These are phyloP conservation scores for Kodamaea suecica DNA, from an alignment of 1,139 yeast species.

Conservation along the genomic window DNA sequence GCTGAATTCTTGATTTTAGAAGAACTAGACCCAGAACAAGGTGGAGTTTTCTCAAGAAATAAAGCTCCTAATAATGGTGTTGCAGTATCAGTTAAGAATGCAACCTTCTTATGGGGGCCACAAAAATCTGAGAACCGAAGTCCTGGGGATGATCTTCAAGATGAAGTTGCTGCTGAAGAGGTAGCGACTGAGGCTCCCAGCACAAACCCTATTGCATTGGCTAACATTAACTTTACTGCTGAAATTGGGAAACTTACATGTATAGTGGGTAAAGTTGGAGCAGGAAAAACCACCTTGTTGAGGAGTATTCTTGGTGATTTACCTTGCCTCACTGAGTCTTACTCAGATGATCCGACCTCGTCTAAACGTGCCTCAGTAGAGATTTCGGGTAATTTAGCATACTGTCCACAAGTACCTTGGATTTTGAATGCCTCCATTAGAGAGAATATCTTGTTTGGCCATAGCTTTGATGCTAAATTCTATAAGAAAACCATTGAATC, in stretches of 20 bases:
- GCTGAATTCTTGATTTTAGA: conserved; percentile 30
- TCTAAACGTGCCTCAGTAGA: conserved; percentile 9
- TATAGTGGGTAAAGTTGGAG: conserved; percentile 28
- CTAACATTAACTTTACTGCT: conserved; percentile 22
- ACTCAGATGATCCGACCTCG: conserved; percentile 9
- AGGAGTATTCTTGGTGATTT: conserved; percentile 25
- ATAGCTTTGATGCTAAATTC: conserved; percentile 17
- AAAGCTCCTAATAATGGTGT: conserved; percentile 10
- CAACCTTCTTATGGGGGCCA: conserved; percentile 16
- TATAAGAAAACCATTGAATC: conserved; percentile 20
- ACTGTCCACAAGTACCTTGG: conserved; percentile 26
- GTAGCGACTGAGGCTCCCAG: conserved; percentile 15
- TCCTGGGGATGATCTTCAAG: conserved; percentile 8
- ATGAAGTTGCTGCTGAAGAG: conserved; percentile 1
- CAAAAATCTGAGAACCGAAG: conserved; percentile 16
- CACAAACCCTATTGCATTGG: conserved; percentile 40
- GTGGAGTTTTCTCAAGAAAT: conserved; percentile 16
- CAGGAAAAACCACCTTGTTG: conserved; percentile 28
- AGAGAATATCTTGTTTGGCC: conserved; percentile 25
- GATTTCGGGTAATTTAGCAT: conserved; percentile 25
- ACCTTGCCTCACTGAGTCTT: conserved; percentile 11
- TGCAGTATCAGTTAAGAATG: conserved; percentile 12
- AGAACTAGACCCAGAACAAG: conserved; percentile 23
- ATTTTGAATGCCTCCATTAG: conserved; percentile 21
- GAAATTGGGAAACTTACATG: conserved; percentile 26